These are phyloP conservation scores for Coniosporium tulheliwenetii DNA, from an alignment of 2,329 filamentous ascomycete species.

Conservation along the genomic window DNA sequence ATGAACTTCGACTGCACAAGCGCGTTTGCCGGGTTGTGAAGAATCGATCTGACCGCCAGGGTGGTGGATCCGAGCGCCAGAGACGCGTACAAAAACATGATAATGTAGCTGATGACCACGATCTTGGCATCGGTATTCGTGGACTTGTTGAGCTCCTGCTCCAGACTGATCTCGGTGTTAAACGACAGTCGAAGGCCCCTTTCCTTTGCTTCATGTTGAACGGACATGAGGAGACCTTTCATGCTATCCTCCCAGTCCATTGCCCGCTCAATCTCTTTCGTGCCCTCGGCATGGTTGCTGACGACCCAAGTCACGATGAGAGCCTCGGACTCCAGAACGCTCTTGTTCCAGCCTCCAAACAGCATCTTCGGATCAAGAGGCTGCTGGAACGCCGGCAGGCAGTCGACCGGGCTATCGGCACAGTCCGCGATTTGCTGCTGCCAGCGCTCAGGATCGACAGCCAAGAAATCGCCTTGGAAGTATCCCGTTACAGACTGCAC, in stretches of 20 bases:
- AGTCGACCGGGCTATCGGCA: slow-evolving; percentile 63
- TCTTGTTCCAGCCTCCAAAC: slow-evolving; percentile 60
- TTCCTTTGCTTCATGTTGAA: slow-evolving; percentile 62
- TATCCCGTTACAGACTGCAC: slow-evolving; percentile 88
- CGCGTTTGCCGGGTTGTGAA: slow-evolving; percentile 68
- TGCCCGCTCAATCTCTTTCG: slow-evolving; percentile 51
- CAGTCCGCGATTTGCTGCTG: slow-evolving; percentile 56
- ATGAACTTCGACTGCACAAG: slow-evolving; percentile 95
- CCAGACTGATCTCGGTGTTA: slow-evolving; percentile 85
- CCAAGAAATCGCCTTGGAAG: slow-evolving; percentile 52
- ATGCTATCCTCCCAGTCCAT: slow-evolving; percentile 83
- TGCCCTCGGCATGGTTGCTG: slow-evolving; percentile 66
- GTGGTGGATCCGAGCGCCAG: slow-evolving; percentile 81
- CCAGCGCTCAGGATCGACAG: slow-evolving; percentile 55
- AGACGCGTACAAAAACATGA: slow-evolving; percentile 98
- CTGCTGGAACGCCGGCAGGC: slow-evolving; percentile 77
- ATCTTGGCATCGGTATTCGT: slow-evolving; percentile 98
- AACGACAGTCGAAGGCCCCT: slow-evolving; percentile 81
- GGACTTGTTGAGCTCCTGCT: slow-evolving; percentile 92
- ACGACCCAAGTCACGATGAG: slow-evolving; percentile 92
- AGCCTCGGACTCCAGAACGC: slow-evolving; percentile 57
- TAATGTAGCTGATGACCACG: slow-evolving; percentile 86
- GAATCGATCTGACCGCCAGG: slow-evolving; percentile 57
- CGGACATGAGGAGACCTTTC: slow-evolving; percentile 55
- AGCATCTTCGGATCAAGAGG: slow-evolving; percentile 76